A percentile compares a stretch with the other conserved stretches of the same genome.
Conservation (phyloP, 2,329 filamentous ascomycete species). For the Sarocladium kiliense region DNA sequence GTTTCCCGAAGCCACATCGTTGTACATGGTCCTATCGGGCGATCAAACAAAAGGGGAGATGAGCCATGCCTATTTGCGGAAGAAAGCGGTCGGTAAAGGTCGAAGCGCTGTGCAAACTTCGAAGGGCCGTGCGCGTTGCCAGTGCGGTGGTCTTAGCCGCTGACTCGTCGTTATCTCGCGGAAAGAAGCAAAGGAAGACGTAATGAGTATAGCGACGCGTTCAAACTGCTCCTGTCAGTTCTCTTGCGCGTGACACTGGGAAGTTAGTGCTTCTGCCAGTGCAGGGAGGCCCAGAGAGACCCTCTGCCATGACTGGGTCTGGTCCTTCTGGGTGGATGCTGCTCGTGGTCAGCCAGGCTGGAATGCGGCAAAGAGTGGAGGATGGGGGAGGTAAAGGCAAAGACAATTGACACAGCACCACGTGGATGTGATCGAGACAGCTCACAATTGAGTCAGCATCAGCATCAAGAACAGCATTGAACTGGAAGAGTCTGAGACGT, state of each 20-base stretch:
- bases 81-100: not conserved
- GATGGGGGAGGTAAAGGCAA: not conserved
- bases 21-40: not conserved
- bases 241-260: not conserved
- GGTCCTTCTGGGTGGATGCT: not conserved
- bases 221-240: not conserved
- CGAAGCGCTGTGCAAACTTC: no score
- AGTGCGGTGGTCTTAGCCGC: not conserved
- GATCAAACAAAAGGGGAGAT: conserved; percentile 1
- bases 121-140: not conserved
- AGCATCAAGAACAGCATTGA: not conserved
- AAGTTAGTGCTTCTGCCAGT: not conserved
- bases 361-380: conserved; percentile 1
- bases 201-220: not conserved
- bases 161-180: not conserved
- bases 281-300: not conserved
- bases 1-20: not conserved
- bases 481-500: conserved; percentile 1
- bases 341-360: not conserved
- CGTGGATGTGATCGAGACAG: not conserved
- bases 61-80: not conserved
- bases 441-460: not conserved
- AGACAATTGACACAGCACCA: not conserved
- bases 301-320: not conserved
- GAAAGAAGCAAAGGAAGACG: not conserved